Evolutionary conservation across 805 yeast genomes (phyloP).

Genomic region (Kuraishia ogatae): DNA sequence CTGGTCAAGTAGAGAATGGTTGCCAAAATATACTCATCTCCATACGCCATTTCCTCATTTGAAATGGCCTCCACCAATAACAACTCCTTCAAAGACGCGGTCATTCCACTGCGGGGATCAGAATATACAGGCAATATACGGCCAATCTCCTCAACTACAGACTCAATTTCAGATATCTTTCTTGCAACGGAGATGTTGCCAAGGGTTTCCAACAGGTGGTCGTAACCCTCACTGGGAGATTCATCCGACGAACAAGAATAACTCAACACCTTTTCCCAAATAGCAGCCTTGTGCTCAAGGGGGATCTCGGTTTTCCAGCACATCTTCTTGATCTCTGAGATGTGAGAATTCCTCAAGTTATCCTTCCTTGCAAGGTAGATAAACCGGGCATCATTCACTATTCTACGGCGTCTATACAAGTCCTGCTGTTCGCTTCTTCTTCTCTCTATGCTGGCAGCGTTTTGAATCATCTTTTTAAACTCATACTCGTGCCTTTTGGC

Average conservation of each 20-base stretch:
- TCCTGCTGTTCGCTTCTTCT: constrained; percentile 23
- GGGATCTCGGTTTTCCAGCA: constrained; percentile 22
- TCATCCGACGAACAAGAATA: too few species aligned
- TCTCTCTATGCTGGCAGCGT: constrained; percentile 21
- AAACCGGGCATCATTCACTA: constrained; percentile 25
- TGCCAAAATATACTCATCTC: not conserved
- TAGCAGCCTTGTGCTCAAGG: not conserved
- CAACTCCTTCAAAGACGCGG: not conserved
- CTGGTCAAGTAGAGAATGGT: not conserved
- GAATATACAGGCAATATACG: not conserved
- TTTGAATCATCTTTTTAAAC: constrained; percentile 29
- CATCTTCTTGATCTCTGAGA: constrained; percentile 23
- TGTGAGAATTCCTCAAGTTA: constrained; percentile 12
- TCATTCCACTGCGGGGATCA: not conserved
- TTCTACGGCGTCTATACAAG: constrained; percentile 11
- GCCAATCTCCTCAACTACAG: not conserved
- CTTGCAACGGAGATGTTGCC: not conserved
- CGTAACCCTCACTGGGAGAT: not conserved
- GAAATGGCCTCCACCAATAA: not conserved
- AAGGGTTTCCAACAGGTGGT: not conserved
- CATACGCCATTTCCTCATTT: not conserved
- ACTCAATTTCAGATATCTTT: not conserved
- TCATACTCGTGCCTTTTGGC: constrained; percentile 47
- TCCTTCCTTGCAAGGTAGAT: constrained; percentile 18
- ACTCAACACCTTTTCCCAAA: not conserved